Base-by-base conservation (phyloP, 179 eudicot species). In the Actinidia arguta region DNA sequence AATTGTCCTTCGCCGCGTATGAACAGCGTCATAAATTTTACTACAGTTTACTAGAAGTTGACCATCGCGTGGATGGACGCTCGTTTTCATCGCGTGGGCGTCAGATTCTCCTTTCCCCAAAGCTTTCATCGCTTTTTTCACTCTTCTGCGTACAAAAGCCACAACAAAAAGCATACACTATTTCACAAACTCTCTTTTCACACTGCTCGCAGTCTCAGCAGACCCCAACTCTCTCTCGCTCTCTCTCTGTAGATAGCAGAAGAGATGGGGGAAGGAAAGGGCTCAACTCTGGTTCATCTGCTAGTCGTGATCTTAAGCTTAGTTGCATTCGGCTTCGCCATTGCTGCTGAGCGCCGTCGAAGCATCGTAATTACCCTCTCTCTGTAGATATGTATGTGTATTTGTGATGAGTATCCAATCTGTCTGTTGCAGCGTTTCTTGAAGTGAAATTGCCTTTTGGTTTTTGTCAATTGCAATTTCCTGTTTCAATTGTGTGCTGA, bases 291-390 rank as follows among this genome's bases (percentile, higher is more conserved):
- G 24, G 95, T 94, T 62, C 90, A 87, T 81, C 83, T 94, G 0
- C 90, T 94, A 5, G 90, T 89, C 5, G 84, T 94, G 8, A 80
- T 85, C 20, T 85, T 94, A 76, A 81, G 94, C 84, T 91, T 94
- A 82, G 90, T 86, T 42, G 97, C 97, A 47, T 94, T 94, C 80
- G 94, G 92, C 39, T 94, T 94, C 88, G 68, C 97, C 84, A 92
- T 94, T 80, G 95, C 97, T 58, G 95, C 97, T 56, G 97, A 94
- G 87, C 97, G 93, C 74, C 97, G 97, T 64, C 89, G 97, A 44
- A 94, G 97, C 89, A 87, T 73, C 47, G 97, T 93, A 90, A 75
- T 6, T 12, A n/a, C n/a, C n/a, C n/a, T n/a, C 17, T 61, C 16
- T 17, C 42, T 78, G 12, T 59, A 20, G 55, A 12, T 18, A 1